Evolutionary conservation across 106 monocot genomes (phyloP).

Genomic region (Allium fistulosum): DNA sequence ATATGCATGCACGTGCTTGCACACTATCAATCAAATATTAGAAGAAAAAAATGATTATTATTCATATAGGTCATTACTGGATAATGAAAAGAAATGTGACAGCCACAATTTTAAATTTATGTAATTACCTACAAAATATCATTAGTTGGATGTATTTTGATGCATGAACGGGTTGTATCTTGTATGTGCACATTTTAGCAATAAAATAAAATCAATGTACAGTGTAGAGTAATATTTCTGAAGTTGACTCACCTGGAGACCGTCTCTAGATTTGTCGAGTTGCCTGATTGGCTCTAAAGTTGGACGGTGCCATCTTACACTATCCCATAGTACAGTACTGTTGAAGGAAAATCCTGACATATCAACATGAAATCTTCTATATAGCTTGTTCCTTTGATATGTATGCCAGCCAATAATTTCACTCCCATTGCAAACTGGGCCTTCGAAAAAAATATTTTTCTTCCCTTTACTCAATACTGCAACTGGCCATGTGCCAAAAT

Average conservation of each 20-base stretch:
- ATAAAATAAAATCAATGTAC: too few species aligned
- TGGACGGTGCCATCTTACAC: constrained; percentile 53
- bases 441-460: constrained; percentile 39
- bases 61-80: too few species aligned
- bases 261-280: constrained; percentile 25
- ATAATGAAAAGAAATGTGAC: too few species aligned
- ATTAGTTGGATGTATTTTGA: too few species aligned
- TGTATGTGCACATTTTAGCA: too few species aligned
- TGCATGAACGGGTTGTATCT: too few species aligned
- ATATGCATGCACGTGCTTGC: too few species aligned
- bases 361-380: constrained; percentile 43
- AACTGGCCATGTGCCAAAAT: constrained; percentile 77
- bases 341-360: constrained; percentile 82
- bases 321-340: constrained; percentile 73
- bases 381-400: constrained; percentile 22
- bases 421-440: constrained; percentile 62
- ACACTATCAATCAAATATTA: too few species aligned
- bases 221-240: too few species aligned
- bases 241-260: constrained; percentile 32
- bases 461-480: constrained; percentile 19
- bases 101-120: too few species aligned
- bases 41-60: too few species aligned
- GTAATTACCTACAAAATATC: too few species aligned
- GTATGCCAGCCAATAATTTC: constrained; percentile 59
- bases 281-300: constrained; percentile 29